These are phyloP conservation scores for Cystobasidium onofrii DNA, from an alignment of 768 basidiomycete genomes.

Conservation along the genomic window DNA sequence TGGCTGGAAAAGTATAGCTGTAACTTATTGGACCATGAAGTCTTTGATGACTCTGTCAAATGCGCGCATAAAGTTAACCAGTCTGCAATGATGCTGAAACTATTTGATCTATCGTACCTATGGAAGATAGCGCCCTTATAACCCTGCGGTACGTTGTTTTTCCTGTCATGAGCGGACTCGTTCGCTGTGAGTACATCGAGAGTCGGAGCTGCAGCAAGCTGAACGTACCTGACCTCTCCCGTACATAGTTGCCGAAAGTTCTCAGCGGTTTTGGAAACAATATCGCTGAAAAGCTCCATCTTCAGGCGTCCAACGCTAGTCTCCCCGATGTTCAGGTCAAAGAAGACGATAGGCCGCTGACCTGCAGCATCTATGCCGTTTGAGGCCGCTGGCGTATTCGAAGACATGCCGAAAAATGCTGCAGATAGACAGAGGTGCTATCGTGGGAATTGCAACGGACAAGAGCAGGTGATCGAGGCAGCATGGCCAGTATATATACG, in stretches of 20 bases:
- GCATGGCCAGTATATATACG: no score
- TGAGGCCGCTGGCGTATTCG: neutral
- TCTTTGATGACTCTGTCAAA: constrained; percentile 48
- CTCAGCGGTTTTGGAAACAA: constrained; percentile 76
- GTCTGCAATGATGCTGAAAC: no score
- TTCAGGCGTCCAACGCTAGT: constrained; percentile 89
- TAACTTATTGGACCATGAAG: constrained; percentile 86
- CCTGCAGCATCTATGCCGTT: constrained; percentile 24
- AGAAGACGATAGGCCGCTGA: constrained; percentile 79
- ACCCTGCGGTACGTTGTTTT: constrained; percentile 39
- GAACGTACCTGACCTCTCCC: constrained; percentile 75
- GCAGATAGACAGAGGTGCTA: neutral
- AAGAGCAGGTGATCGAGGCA: neutral
- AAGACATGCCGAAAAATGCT: neutral
- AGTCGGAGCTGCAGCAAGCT: no score
- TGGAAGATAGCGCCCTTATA: constrained; percentile 40
- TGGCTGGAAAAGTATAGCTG: constrained; percentile 37
- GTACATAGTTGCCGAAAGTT: constrained; percentile 97
- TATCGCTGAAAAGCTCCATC: constrained; percentile 94
- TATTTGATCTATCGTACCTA: constrained; percentile 33
- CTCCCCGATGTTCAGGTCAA: constrained; percentile 94
- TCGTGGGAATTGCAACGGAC: no score
- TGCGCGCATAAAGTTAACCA: neutral
- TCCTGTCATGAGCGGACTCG: neutral
- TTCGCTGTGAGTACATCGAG: no score